Conservation (phyloP, 768 basidiomycete genomes). For the Leccinum boreale region DNA sequence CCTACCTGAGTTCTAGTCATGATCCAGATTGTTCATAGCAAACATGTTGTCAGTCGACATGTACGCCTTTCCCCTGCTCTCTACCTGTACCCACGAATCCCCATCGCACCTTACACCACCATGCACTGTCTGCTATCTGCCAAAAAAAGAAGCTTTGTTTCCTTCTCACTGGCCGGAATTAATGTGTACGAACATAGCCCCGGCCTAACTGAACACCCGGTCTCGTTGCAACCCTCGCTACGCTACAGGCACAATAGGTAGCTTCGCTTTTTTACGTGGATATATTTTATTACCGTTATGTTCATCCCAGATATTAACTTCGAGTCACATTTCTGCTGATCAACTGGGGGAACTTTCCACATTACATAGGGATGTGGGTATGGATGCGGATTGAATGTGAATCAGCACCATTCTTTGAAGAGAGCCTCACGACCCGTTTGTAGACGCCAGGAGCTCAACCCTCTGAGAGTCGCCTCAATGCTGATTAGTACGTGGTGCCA, state of each 20-base stretch:
- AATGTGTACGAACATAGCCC: slow-evolving; percentile 1
- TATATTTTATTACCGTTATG: slow-evolving; percentile 31
- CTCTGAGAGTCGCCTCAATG: neutral
- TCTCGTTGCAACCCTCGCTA: slow-evolving; percentile 6
- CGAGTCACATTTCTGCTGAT: slow-evolving; percentile 14
- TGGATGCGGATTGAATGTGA: neutral
- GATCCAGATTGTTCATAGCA: slow-evolving; percentile 8
- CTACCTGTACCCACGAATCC: neutral
- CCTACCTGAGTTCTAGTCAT: slow-evolving; percentile 6
- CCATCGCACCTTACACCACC: slow-evolving; percentile 2
- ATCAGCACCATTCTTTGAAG: neutral
- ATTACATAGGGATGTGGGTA: slow-evolving; percentile 8
- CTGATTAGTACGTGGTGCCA: slow-evolving; percentile 4
- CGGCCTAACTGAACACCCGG: neutral
- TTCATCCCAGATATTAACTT: slow-evolving; percentile 15
- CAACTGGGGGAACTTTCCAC: slow-evolving; percentile 9
- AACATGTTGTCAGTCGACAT: neutral
- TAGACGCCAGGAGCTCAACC: neutral
- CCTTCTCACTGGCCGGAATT: slow-evolving; percentile 4
- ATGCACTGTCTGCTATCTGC: neutral
- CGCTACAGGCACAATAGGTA: slow-evolving; percentile 13
- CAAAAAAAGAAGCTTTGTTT: slow-evolving; percentile 7
- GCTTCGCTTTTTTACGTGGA: slow-evolving; percentile 20
- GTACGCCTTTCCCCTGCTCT: neutral
- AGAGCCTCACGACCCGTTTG: neutral